Base-by-base conservation (phyloP, 495 filamentous ascomycete species). In the Hypoxylon subgilvum region DNA sequence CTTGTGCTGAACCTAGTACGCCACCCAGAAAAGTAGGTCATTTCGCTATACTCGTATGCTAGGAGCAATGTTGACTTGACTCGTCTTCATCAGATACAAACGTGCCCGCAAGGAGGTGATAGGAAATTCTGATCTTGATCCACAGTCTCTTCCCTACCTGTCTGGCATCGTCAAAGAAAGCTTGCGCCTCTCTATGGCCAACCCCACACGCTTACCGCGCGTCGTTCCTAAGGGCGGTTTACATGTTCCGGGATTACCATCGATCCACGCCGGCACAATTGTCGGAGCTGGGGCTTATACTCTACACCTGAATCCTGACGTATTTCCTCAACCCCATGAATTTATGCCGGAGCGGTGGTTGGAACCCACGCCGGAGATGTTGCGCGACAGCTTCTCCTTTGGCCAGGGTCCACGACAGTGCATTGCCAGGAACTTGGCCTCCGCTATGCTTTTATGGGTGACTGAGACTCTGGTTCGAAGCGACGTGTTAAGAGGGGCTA, bases 81-180 rank as follows among this genome's bases (percentile, higher is more conserved):
- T 59, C 32, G 55, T 61, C 16, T 69, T 74, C 2, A 14, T 10
- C 68, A 74, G 5, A 76, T 82, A 41, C 31, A 21, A 4, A 6
- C 12, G 9, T 51, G 54, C 6, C 69, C 66, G 8, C 9, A 36
- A 36, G 7, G 34, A 36, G 34, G 13, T 36, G n/a, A 1, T 36
- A 36, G 34, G 17, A n/a, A 36, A 36, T 6, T 13, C 34, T 16
- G 13, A 36, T 13, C n/a, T 16, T 16, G 34, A 82, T 77, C 32
- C 69, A 85, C 0, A 68, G 72, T 19, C 79, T 76, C 4, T 64
- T 79, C 23, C 74, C 62, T 76, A 80, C 47, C 65, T 70, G 2
- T 71, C 69, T 18, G 74, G 70, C 1, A 69, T 77, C 57, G 79
- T 87, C 54, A 82, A 86, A 52, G 86, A 88, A 57, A 61, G 78